Evolutionary conservation across 2,329 filamentous ascomycete genomes (phyloP), one percentile per base, ranked within the genome.

Genomic region (Fonsecaea monophora): DNA sequence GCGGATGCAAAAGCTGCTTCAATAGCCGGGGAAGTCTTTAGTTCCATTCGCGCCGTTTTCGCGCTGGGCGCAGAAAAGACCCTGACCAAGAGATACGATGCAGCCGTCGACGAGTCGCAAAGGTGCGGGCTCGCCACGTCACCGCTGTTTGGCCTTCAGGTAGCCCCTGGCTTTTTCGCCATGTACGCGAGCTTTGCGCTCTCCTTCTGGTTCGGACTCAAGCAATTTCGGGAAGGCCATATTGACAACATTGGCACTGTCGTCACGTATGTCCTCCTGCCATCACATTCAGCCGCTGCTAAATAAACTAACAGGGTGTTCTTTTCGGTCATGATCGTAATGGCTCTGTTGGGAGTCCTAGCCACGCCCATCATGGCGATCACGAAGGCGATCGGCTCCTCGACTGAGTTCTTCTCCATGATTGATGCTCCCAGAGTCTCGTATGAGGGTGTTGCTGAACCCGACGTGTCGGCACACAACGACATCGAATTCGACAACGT

Each of bases 331-430:
- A 73, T 83, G 54, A 77, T 82, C 38, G 81, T 81, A 65, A 76
- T 79, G 68, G 77, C 77, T 4, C 73, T 81, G 4, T 67, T 83
- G 38, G 75, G 76, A 15, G 69, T 65, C 10, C 73, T 78, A 32
- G 74, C 74, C 10, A 68, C 74, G 3, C 78, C 78, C 1, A 53
- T 80, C 25, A 77, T 79, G 65, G 72, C 74, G 2, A 74, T 80
- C 4, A 74, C 73, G 12, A 79, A 80, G 58, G 96, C 96, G 89
- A 89, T 92, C 71, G 96, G 97, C 80, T 93, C 93, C 0, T 92
- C 94, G 76, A 85, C 92, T 62, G 91, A 94, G 1, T 92, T 94
- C 0, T 84, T 86, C 53, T 87, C 93, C 70, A 86, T 98, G 70
- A 95, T 96, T 80, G 87, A 83, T 1, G 84, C 82, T 1, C 94